These are phyloP conservation scores for Aureococcus anophagefferens DNA, from an alignment of 108 stramenopile genomes.

Conservation along the genomic window DNA sequence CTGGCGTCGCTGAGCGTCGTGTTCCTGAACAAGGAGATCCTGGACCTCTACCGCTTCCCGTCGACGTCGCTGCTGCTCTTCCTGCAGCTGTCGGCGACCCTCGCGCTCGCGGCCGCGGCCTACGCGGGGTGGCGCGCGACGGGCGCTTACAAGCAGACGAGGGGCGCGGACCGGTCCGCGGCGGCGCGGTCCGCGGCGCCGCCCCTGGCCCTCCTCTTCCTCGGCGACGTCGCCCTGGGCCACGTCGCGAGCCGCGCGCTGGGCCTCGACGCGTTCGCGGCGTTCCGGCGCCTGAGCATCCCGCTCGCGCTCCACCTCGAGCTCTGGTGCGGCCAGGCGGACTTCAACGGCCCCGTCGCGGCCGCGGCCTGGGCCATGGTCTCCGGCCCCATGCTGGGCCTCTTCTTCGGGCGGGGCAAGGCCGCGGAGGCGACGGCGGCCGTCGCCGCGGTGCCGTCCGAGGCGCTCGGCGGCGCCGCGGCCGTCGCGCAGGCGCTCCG, in stretches of 20 bases:
- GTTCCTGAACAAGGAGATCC: neutral
- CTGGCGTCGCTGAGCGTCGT: neutral
- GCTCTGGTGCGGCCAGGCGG: neutral
- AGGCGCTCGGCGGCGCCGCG: neutral
- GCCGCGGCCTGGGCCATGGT: neutral
- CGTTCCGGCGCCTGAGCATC: neutral
- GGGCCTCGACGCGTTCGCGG: neutral
- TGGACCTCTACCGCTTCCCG: neutral
- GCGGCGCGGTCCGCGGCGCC: neutral
- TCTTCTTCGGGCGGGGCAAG: neutral
- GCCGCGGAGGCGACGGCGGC: no score
- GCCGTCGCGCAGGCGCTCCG: neutral
- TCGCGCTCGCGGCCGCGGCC: neutral
- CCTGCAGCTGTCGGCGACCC: neutral
- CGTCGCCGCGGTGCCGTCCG: no score
- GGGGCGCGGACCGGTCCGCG: neutral
- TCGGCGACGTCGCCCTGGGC: neutral
- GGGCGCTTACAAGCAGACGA: no score
- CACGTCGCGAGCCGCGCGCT: neutral
- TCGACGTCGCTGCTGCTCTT: neutral
- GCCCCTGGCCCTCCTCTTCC: neutral
- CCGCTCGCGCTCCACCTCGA: neutral
- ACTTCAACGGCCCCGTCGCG: neutral
- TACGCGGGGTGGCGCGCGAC: neutral
- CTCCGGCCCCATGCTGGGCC: neutral